Percentiles rank a stretch among this genome's conserved stretches.
Conservation (phyloP, 2,329 filamentous ascomycete genomes). For the Beauveria varroae region DNA sequence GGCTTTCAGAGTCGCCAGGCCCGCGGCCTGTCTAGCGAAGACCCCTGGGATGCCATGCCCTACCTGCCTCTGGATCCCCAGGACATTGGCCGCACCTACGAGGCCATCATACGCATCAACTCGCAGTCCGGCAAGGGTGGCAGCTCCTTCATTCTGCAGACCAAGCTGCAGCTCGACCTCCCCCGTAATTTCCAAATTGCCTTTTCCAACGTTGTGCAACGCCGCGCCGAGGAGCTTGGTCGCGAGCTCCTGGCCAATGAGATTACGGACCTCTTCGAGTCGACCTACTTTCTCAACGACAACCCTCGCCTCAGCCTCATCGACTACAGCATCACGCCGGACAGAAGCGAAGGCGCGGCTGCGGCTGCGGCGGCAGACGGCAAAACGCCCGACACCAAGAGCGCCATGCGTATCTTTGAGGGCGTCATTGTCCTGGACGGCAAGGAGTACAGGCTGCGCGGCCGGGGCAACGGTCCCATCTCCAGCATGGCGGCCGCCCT, state of each 20-base stretch:
- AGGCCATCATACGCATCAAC: slow-evolving; percentile 96
- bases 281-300: slow-evolving; percentile 74
- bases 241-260: slow-evolving; percentile 79
- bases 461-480: slow-evolving; percentile 83
- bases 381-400: slow-evolving; percentile 68
- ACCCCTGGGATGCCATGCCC: slow-evolving; percentile 68
- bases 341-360: slow-evolving; percentile 65
- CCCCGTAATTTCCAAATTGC: slow-evolving; percentile 87
- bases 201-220: slow-evolving; percentile 83
- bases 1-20: slow-evolving; percentile 66
- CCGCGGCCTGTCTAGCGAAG: slow-evolving; percentile 50
- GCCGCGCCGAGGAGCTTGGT: slow-evolving; percentile 67
- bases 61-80: slow-evolving; percentile 89
- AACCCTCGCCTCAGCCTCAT: slow-evolving; percentile 81
- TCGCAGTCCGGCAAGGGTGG: slow-evolving; percentile 94
- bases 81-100: slow-evolving; percentile 94
- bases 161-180: slow-evolving; percentile 82
- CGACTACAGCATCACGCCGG: slow-evolving; percentile 85
- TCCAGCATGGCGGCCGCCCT: slow-evolving; percentile 82
- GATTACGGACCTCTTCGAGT: slow-evolving; percentile 81
- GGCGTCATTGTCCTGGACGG: slow-evolving; percentile 80
- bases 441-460: slow-evolving; percentile 67
- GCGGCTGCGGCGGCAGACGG: slow-evolving; percentile 65
- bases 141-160: slow-evolving; percentile 87
- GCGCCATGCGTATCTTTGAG: slow-evolving; percentile 73